Conservation (phyloP, 108 stramenopile genomes). For the Cyclotella kingstonii region DNA sequence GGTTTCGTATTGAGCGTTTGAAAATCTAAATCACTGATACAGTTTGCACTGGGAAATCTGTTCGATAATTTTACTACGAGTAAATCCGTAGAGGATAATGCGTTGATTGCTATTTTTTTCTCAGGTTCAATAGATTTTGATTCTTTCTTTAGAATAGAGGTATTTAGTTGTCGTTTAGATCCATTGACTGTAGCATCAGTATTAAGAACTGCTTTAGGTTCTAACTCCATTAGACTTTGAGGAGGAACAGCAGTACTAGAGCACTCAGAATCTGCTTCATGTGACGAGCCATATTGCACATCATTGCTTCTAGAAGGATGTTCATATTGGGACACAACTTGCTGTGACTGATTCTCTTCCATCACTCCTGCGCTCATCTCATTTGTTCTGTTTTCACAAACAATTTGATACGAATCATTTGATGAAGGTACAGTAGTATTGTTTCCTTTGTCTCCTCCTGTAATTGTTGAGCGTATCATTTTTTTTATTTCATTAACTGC, state of each 20-base stretch:
- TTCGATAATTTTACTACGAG: slow-evolving; percentile 45
- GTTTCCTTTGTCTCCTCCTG: slow-evolving; percentile 11
- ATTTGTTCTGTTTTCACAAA: neutral
- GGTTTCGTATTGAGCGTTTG: slow-evolving; percentile 59
- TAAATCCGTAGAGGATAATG: slow-evolving; percentile 6
- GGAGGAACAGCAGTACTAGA: neutral
- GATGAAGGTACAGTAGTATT: too few relatives aligned
- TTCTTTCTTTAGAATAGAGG: slow-evolving; percentile 11
- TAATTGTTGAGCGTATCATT: neutral
- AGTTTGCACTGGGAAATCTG: slow-evolving; percentile 61
- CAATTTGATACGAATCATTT: slow-evolving; percentile 11
- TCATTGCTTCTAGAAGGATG: neutral
- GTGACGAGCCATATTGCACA: neutral
- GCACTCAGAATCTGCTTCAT: neutral
- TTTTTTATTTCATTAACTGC: slow-evolving; percentile 10
- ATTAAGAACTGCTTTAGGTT: neutral
- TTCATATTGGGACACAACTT: neutral
- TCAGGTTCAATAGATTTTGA: slow-evolving; percentile 6
- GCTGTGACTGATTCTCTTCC: neutral
- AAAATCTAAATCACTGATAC: slow-evolving; percentile 65
- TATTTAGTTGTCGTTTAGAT: neutral
- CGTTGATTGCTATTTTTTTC: slow-evolving; percentile 7
- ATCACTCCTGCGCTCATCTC: neutral
- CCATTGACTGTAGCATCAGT: neutral
- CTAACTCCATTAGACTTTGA: neutral